Conservation (phyloP, 1,284 basidiomycete species). For the Omphalotus olearius region DNA sequence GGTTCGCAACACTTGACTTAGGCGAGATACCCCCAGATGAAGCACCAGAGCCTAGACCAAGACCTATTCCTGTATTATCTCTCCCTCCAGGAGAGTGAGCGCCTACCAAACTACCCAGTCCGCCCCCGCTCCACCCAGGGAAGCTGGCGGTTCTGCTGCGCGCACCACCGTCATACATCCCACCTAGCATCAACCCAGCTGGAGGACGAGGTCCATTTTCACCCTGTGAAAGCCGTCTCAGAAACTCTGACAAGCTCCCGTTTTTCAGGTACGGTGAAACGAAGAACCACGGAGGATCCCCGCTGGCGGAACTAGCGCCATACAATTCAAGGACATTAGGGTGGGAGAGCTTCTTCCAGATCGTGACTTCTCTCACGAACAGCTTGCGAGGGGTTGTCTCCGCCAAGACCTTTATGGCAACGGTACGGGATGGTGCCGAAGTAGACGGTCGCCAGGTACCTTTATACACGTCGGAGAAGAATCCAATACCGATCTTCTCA, state of each 20-base stretch:
- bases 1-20: not conserved
- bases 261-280: constrained; percentile 30
- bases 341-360: constrained; percentile 50
- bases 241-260: constrained; percentile 6
- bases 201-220: not conserved
- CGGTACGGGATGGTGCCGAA: not conserved
- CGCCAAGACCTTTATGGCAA: constrained; percentile 35
- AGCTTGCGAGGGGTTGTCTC: constrained; percentile 42
- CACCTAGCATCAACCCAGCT: constrained; percentile 1
- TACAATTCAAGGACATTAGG: constrained; percentile 50
- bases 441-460: constrained; percentile 51
- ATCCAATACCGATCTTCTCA: constrained; percentile 59
- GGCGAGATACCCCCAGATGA: not conserved
- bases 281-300: constrained; percentile 64
- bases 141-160: constrained; percentile 11
- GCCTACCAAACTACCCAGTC: constrained; percentile 9
- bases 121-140: constrained; percentile 10
- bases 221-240: not conserved
- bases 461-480: constrained; percentile 67
- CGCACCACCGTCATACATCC: not conserved
- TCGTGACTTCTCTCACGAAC: constrained; percentile 46
- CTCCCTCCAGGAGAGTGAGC: not conserved
- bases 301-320: constrained; percentile 55
- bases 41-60: not conserved
- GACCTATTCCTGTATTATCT: constrained; percentile 1